Conservation (phyloP, 495 filamentous ascomycete genomes). For the Viridothelium virens region DNA sequence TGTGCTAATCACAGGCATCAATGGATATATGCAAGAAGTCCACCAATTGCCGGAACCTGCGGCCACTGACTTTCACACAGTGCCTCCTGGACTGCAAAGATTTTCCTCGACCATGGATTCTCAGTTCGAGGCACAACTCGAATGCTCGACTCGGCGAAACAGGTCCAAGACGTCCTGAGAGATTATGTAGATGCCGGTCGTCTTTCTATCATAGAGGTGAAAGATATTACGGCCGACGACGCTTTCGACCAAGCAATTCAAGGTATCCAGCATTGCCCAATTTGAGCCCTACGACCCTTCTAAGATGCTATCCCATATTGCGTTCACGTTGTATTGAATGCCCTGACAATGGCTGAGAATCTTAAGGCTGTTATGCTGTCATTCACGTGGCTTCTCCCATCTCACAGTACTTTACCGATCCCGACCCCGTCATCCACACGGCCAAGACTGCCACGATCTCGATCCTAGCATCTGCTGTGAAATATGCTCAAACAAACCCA, state of each 20-base stretch:
- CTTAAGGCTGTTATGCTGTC: not conserved
- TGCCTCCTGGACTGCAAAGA: slow-evolving; percentile 1
- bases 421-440: not conserved
- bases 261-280: not conserved
- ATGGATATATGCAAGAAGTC: not conserved
- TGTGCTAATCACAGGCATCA: not conserved
- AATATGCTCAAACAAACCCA: not conserved
- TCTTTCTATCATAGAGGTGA: not conserved
- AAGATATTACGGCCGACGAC: not conserved
- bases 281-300: not conserved
- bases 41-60: not conserved
- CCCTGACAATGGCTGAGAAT: not conserved
- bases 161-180: not conserved
- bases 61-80: not conserved
- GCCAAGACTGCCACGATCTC: not conserved
- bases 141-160: not conserved
- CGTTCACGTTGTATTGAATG: not conserved
- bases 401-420: not conserved
- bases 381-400: not conserved
- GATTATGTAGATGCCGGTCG: not conserved
- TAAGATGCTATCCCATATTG: too few species aligned
- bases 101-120: not conserved
- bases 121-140: not conserved
- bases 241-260: not conserved
- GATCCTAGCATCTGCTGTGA: not conserved